These are phyloP conservation scores for Cercospora brassicicola DNA, from an alignment of 2,329 filamentous ascomycete species.

Conservation along the genomic window DNA sequence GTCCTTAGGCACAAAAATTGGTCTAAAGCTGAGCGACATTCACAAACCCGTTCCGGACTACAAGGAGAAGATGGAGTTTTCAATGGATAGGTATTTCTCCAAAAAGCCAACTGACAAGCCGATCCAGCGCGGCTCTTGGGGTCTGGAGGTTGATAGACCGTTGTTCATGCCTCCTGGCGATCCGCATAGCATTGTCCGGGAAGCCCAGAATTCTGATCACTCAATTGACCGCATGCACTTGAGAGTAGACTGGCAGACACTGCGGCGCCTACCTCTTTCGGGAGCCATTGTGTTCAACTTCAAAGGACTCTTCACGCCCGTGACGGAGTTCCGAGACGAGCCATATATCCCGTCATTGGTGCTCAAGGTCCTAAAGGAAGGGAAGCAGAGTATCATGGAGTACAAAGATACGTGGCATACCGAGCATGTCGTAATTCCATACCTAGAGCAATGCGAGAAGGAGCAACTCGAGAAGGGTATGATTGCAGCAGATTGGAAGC, in stretches of 20 bases:
- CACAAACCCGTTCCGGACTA: constrained; percentile 77
- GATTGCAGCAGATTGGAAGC: constrained; percentile 63
- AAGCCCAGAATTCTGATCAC: constrained; percentile 59
- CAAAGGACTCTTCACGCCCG: constrained; percentile 78
- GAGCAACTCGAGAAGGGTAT: constrained; percentile 66
- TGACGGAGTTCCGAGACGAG: constrained; percentile 69
- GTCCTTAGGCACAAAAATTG: constrained; percentile 74
- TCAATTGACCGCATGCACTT: constrained; percentile 62
- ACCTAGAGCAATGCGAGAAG: constrained; percentile 61
- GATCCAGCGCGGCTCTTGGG: constrained; percentile 84
- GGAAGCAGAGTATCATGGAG: constrained; percentile 68
- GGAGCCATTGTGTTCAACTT: constrained; percentile 82
- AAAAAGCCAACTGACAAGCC: constrained; percentile 72
- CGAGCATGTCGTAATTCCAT: constrained; percentile 69
- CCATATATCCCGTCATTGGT: constrained; percentile 69
- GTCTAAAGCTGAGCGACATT: constrained; percentile 67
- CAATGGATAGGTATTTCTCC: constrained; percentile 84
- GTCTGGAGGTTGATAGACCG: constrained; percentile 71
- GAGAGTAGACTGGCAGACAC: constrained; percentile 84
- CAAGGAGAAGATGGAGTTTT: constrained; percentile 82
- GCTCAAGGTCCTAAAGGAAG: constrained; percentile 67
- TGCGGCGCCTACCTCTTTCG: constrained; percentile 74
- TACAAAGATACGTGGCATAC: constrained; percentile 84
- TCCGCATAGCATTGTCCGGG: constrained; percentile 62
- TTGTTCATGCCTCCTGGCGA: constrained; percentile 72